These are phyloP conservation scores for Daedaleopsis sinensis DNA, from an alignment of 768 basidiomycete genomes.

Conservation along the genomic window DNA sequence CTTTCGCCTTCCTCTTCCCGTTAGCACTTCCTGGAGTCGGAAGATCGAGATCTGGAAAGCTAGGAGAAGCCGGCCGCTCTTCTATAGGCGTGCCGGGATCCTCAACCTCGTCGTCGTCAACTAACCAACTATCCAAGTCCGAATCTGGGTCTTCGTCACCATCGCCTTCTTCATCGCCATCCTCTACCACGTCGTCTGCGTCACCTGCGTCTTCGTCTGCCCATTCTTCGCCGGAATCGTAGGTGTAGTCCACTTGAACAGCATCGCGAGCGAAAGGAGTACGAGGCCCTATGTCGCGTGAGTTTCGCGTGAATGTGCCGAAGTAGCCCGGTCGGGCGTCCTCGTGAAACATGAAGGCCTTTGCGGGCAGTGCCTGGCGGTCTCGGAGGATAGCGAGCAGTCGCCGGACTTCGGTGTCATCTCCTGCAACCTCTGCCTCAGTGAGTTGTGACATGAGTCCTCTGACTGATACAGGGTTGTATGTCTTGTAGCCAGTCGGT, in stretches of 20 bases:
- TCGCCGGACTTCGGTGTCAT: slow-evolving; percentile 67
- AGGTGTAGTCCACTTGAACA: slow-evolving; percentile 80
- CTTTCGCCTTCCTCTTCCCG: slow-evolving; percentile 70
- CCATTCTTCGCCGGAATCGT: slow-evolving; percentile 98
- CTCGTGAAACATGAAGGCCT: slow-evolving; percentile 81
- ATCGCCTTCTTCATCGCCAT: slow-evolving; percentile 63
- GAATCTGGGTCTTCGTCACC: slow-evolving; percentile 68
- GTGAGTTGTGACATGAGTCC: slow-evolving; percentile 63
- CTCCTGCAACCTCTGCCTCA: slow-evolving; percentile 78
- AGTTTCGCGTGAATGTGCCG: slow-evolving; percentile 91
- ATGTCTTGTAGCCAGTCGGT: slow-evolving; percentile 30
- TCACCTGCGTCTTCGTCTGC: slow-evolving; percentile 80
- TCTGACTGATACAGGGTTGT: slow-evolving; percentile 43
- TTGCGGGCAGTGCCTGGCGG: slow-evolving; percentile 66
- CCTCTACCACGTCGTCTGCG: slow-evolving; percentile 72
- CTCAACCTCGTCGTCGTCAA: slow-evolving; percentile 69
- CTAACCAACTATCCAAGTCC: slow-evolving; percentile 79
- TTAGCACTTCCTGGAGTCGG: slow-evolving; percentile 17
- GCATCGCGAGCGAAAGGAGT: slow-evolving; percentile 82
- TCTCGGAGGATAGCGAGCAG: slow-evolving; percentile 64
- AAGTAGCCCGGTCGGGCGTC: slow-evolving; percentile 91
- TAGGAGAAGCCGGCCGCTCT: slow-evolving; percentile 40
- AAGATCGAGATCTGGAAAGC: slow-evolving; percentile 16
- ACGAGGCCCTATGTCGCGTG: slow-evolving; percentile 77
- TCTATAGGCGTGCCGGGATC: slow-evolving; percentile 43